A percentile compares a stretch with the other conserved stretches of the same genome.
These are phyloP conservation scores for Colletotrichum sojae DNA, from an alignment of 2,329 filamentous ascomycete genomes.

Conservation along the genomic window DNA sequence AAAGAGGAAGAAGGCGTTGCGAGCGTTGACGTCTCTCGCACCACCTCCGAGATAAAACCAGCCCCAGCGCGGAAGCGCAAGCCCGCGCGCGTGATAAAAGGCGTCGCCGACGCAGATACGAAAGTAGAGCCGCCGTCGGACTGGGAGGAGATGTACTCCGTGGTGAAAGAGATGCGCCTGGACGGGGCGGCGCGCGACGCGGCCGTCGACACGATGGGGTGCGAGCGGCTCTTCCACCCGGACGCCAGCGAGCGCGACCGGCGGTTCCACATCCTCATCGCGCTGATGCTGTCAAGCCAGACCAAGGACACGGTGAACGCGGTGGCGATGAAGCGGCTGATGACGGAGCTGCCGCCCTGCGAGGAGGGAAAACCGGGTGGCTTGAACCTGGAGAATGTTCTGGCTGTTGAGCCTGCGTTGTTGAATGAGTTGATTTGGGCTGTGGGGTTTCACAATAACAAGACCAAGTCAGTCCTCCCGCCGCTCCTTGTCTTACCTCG, in stretches of 20 bases:
- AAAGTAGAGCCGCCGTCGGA: conserved; percentile 75
- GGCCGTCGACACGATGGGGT: conserved; percentile 98
- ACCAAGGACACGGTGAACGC: conserved; percentile 95
- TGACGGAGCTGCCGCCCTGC: conserved; percentile 77
- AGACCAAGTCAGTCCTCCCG: conserved; percentile 73
- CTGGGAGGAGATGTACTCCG: conserved; percentile 87
- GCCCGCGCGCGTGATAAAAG: conserved; percentile 58
- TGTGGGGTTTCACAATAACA: conserved; percentile 96
- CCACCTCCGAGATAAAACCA: conserved; percentile 26
- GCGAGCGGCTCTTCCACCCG: conserved; percentile 78
- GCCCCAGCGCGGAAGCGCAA: conserved; percentile 56
- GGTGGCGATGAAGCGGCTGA: conserved; percentile 83
- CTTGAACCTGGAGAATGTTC: conserved; percentile 82
- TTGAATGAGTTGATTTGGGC: conserved; percentile 83
- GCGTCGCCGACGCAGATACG: conserved; percentile 57
- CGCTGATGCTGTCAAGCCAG: conserved; percentile 92
- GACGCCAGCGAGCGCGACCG: conserved; percentile 67
- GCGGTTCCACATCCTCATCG: conserved; percentile 88
- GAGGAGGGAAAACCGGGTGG: conserved; percentile 60
- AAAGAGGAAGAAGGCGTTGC: conserved; percentile 43
- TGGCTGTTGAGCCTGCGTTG: conserved; percentile 75
- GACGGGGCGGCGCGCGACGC: conserved; percentile 75
- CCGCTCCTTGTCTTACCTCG: neutral
- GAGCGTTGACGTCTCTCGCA: conserved; percentile 46
- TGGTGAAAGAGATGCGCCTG: conserved; percentile 82